Base-by-base conservation (phyloP, 176 grass and related monocot species). In the Cenchrus americanus region DNA sequence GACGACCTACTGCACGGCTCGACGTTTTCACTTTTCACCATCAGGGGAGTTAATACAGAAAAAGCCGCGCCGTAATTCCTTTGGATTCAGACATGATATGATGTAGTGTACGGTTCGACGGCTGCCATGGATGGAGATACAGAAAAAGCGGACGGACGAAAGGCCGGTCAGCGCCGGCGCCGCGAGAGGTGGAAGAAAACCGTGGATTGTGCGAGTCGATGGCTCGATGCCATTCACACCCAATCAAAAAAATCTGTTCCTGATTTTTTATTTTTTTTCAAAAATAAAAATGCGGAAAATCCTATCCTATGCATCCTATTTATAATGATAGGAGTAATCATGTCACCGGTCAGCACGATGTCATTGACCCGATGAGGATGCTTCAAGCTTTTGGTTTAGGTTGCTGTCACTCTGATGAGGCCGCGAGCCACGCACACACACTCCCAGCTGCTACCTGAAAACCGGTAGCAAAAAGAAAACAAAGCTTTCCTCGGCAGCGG, bases 301-400 rank as follows among this genome's bases (percentile, higher is more conserved):
- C 55, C 7, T 55, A 43, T 74, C 47, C 80, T 82, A 19, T n/a
- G n/a, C n/a, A n/a, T 57, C 43, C 43, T 44, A 44, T 9, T 9
- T 44, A 44, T 63, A 26, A 69, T n/a, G 23, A 26, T 49, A 50
- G 69, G 22, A 48, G 23, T 73, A 79, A 66, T 84, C 76, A 52
- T 84, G 34, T 63, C 46, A 10, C 18, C 0, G 51, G 58, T 86
- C 78, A 82, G 47, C 88, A 65, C 12, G 41, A 82, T 72, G 78
- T 58, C 79, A 78, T 82, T 86, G 88, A 90, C 66, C 40, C 21
- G 24, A 49, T 17, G 58, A 86, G 22, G 81, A 70, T 58, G 54
- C 18, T 58, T 17, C 13, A 30, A 66, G 12, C 54, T 22, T 74
- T 72, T 62, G 10, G 49, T 69, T 54, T 18, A 57, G 26, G 83